phyloP scores from a whole-genome alignment of 2,329 filamentous ascomycete species.

The Aspergillus novofumigatus region DNA sequence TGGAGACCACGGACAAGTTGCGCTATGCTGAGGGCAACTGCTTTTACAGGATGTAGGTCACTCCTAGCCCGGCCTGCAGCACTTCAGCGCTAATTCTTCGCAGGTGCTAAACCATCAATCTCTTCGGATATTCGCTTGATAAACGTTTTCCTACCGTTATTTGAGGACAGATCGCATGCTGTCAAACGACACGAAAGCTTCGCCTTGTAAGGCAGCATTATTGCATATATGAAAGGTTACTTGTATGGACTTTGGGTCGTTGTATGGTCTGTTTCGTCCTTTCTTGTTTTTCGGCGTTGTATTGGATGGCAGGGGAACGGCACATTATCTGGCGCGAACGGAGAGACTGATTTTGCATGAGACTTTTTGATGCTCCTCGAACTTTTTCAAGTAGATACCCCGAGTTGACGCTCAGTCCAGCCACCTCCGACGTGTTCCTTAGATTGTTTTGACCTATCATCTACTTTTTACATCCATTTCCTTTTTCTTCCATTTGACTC shows the following conservation, averaged over 20 bases:
- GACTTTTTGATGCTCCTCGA: conserved; percentile 45
- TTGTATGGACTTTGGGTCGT: conserved; percentile 23
- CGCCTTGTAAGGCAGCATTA: conserved; percentile 25
- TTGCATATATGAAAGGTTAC: conserved; percentile 28
- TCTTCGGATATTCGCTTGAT: conserved; percentile 2
- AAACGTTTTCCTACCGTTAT: conserved; percentile 12
- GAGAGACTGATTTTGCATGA: conserved; percentile 33
- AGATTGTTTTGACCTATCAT: conserved; percentile 14
- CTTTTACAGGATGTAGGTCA: conserved; percentile 66
- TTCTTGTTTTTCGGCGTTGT: conserved; percentile 27
- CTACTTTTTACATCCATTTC: not conserved
- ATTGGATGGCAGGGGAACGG: conserved; percentile 36
- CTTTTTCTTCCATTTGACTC: not conserved
- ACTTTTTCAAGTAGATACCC: conserved; percentile 45
- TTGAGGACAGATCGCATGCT: conserved; percentile 16
- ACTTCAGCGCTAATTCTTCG: conserved; percentile 21
- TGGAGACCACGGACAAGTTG: conserved; percentile 70
- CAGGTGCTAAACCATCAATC: conserved; percentile 27
- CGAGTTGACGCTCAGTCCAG: conserved; percentile 47
- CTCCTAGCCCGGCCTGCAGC: not conserved
- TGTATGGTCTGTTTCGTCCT: conserved; percentile 14
- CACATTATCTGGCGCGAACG: conserved; percentile 38
- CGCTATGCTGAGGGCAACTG: conserved; percentile 66
- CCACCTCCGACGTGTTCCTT: conserved; percentile 33
- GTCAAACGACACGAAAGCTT: conserved; percentile 17